A percentile compares a stretch with the other conserved stretches of the same genome.
These are phyloP conservation scores for barley (Hordeum vulgare) DNA, from an alignment of 176 grass and related monocot genomes.

Conservation along the genomic window DNA sequence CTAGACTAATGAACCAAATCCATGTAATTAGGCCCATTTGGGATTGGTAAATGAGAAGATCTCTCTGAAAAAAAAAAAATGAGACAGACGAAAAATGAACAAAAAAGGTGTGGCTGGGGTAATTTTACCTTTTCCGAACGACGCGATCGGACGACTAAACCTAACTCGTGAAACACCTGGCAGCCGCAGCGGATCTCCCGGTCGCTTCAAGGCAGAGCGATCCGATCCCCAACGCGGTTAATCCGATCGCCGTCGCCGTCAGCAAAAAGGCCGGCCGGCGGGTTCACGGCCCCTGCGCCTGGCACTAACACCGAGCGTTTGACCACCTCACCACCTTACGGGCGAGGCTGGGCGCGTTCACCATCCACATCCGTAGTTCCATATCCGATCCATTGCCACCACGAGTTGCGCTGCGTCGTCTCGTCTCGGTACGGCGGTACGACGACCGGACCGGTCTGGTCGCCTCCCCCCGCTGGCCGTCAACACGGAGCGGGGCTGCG, in stretches of 20 bases:
- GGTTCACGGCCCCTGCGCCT: not conserved
- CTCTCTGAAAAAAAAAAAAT: no score
- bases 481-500: conserved; percentile 14
- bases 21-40: no score
- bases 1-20: no score
- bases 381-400: not conserved
- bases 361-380: not conserved
- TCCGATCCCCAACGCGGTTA: conserved; percentile 12
- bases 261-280: not conserved
- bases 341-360: no score
- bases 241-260: conserved; percentile 23
- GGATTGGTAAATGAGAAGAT: no score
- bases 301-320: not conserved
- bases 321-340: not conserved
- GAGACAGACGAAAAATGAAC: no score
- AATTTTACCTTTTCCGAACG: not conserved
- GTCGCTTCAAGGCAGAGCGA: conserved; percentile 34
- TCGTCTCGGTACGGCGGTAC: not conserved
- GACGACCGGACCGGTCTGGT: not conserved
- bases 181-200: not conserved
- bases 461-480: not conserved
- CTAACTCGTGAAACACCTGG: conserved; percentile 41
- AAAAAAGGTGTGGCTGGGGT: no score
- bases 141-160: not conserved
- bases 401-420: not conserved